phyloP scores from a whole-genome alignment of 805 yeast species.

The Ogataea trehalophila region DNA sequence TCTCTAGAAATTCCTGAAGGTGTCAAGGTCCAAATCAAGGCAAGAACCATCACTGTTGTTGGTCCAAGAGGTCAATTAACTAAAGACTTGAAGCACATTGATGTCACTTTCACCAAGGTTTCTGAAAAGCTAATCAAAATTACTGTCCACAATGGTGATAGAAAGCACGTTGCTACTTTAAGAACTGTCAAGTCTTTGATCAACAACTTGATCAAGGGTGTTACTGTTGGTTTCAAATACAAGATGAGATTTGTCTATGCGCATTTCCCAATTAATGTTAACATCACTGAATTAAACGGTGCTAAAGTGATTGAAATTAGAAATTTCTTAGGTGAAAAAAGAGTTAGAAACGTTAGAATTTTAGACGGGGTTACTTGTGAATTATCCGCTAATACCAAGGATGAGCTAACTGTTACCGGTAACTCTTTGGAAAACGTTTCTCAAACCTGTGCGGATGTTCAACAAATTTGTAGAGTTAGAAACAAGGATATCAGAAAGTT shows the following conservation, averaged over 20 bases:
- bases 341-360: slow-evolving; percentile 83
- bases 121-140: slow-evolving; percentile 71
- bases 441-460: slow-evolving; percentile 97
- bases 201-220: slow-evolving; percentile 95
- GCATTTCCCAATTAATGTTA: slow-evolving; percentile 99
- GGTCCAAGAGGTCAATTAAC: slow-evolving; percentile 96
- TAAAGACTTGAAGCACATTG: slow-evolving; percentile 91
- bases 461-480: slow-evolving; percentile 97
- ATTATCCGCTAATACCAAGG: slow-evolving; percentile 82
- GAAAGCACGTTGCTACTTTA: slow-evolving; percentile 99
- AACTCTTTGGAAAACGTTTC: slow-evolving; percentile 97
- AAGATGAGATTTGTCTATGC: slow-evolving; percentile 99
- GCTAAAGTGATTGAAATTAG: slow-evolving; percentile 83
- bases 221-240: slow-evolving; percentile 98
- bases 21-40: slow-evolving; percentile 84
- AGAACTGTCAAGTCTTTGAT: slow-evolving; percentile 97
- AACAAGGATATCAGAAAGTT: slow-evolving; percentile 99
- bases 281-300: slow-evolving; percentile 78
- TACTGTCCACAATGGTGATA: slow-evolving; percentile 97
- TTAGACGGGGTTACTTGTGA: slow-evolving; percentile 86
- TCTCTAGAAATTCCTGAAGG: slow-evolving; percentile 76
- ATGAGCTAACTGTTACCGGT: slow-evolving; percentile 89
- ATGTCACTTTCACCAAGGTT: slow-evolving; percentile 86
- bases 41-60: slow-evolving; percentile 83
- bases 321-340: slow-evolving; percentile 99